Evolutionary conservation across 306 rosid genomes (phyloP).

Genomic region (Malus sieversii): DNA sequence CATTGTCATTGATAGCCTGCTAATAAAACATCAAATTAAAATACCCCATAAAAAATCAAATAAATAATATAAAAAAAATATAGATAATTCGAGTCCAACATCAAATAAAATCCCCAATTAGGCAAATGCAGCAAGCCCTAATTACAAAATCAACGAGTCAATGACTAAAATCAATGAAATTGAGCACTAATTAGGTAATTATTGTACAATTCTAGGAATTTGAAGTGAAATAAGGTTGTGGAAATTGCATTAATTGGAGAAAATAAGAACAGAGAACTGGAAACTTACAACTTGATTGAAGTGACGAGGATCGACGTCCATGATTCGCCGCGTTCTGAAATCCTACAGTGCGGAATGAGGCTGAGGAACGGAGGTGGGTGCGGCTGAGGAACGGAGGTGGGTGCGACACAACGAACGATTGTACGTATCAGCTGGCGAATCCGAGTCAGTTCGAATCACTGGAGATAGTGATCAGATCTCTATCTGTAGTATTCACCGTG

Average conservation of each 20-base stretch:
- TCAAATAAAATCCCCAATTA: background rate
- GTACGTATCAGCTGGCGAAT: background rate
- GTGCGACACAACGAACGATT: background rate
- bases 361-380: background rate
- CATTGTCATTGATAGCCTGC: conserved; percentile 69
- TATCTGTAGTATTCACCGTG: background rate
- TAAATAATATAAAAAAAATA: background rate
- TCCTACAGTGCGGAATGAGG: background rate
- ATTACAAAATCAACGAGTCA: background rate
- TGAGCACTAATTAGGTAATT: background rate
- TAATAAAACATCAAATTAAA: conserved; percentile 8
- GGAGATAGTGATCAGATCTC: background rate
- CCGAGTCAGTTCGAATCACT: background rate
- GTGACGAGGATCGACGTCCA: conserved; percentile 84
- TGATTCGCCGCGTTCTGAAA: conserved; percentile 14
- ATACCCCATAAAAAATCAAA: background rate
- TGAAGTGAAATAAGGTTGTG: background rate
- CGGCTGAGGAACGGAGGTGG: background rate
- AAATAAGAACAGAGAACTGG: background rate
- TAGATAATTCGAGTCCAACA: background rate
- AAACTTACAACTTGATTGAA: conserved; percentile 59
- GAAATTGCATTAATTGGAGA: background rate
- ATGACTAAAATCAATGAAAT: background rate
- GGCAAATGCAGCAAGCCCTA: background rate
- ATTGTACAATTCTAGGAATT: background rate